Evolutionary conservation across 106 monocot species (phyloP).

Genomic region (Triglochin maritima): DNA sequence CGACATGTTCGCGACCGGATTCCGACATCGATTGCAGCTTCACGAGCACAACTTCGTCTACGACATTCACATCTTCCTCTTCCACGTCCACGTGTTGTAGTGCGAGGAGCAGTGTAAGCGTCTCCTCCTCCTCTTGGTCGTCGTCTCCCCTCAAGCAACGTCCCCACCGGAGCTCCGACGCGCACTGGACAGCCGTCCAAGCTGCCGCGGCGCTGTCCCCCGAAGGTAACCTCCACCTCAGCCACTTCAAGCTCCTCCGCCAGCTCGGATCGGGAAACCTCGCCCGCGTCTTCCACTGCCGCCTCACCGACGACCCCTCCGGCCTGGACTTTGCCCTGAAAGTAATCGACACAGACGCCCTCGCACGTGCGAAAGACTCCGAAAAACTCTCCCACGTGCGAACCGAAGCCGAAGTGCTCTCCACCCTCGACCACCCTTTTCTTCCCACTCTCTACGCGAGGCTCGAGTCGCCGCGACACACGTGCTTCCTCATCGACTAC

Average conservation of each 20-base stretch:
- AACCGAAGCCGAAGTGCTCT: conserved; percentile 41
- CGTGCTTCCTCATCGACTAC: conserved; percentile 87
- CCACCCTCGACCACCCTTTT: conserved; percentile 69
- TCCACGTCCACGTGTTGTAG: conserved; percentile 1
- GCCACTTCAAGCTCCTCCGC: conserved; percentile 54
- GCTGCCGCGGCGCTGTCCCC: conserved; percentile 43
- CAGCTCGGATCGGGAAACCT: conserved; percentile 68
- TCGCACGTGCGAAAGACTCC: conserved; percentile 2
- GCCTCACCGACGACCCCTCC: conserved; percentile 31
- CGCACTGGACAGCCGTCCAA: conserved; percentile 51
- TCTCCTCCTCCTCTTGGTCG: conserved; percentile 7
- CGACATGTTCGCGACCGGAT: no score
- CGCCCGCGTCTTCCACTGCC: conserved; percentile 75
- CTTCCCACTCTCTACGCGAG: conserved; percentile 76
- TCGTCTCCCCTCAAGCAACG: conserved; percentile 27
- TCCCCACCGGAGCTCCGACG: conserved; percentile 22
- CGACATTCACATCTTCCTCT: neutral
- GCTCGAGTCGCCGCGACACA: conserved; percentile 63
- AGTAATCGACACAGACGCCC: conserved; percentile 55
- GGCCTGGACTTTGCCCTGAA: conserved; percentile 71
- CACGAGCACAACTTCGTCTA: neutral
- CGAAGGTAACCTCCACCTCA: conserved; percentile 52
- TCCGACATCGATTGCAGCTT: conserved; percentile 2
- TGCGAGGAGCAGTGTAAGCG: neutral
- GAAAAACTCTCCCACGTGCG: conserved; percentile 36